phyloP scores from a whole-genome alignment of 1,284 basidiomycete genomes.

The Cerrena zonata region DNA sequence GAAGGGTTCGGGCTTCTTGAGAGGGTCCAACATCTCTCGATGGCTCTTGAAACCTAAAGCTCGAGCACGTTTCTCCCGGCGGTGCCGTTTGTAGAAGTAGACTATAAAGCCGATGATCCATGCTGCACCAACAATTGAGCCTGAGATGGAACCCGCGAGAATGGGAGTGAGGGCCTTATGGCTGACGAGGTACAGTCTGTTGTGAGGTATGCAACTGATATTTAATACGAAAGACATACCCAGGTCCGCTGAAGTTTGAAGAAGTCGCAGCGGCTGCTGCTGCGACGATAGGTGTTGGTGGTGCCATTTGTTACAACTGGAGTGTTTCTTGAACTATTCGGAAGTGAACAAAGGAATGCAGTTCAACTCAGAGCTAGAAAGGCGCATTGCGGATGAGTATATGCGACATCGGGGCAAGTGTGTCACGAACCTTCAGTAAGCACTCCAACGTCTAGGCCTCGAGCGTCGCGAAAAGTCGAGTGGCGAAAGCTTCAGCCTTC shows the following conservation, averaged over 20 bases:
- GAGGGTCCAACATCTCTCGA: slow-evolving; percentile 28
- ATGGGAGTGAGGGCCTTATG: slow-evolving; percentile 56
- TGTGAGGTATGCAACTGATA: too few species aligned
- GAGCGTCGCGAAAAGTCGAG: too few species aligned
- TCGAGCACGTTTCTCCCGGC: slow-evolving; percentile 24
- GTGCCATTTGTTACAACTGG: too few species aligned
- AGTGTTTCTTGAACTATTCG: too few species aligned
- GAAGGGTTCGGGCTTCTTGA: slow-evolving; percentile 32
- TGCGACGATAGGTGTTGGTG: too few species aligned
- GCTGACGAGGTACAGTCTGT: too few species aligned
- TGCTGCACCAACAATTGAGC: slow-evolving; percentile 43
- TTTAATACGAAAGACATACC: background rate
- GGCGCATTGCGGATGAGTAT: background rate
- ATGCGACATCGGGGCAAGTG: background rate
- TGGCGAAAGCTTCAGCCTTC: too few species aligned
- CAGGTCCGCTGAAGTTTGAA: slow-evolving; percentile 5
- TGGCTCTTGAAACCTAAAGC: slow-evolving; percentile 24
- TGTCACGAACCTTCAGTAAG: background rate
- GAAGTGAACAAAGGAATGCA: too few species aligned
- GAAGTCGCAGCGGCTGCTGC: slow-evolving; percentile 2
- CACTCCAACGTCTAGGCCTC: too few species aligned
- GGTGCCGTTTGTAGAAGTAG: slow-evolving; percentile 31
- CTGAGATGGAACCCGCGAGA: slow-evolving; percentile 57
- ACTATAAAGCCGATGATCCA: slow-evolving; percentile 39
- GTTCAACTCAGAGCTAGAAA: too few species aligned